Conservation (phyloP, 2,329 filamentous ascomycete genomes). For the Fusarium concolor region DNA sequence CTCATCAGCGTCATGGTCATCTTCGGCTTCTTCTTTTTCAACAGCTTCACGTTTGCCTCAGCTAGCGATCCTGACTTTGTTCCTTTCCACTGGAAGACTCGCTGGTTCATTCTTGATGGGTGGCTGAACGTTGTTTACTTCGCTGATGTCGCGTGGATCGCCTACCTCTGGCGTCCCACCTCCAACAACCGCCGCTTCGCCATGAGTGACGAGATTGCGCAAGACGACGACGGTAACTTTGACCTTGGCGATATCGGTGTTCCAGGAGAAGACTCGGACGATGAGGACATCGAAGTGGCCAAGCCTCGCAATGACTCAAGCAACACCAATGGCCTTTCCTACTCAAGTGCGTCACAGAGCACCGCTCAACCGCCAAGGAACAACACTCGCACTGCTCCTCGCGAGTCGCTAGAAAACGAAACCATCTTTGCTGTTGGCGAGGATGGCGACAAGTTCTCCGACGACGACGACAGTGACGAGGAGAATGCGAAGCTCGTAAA, state of each 20-base stretch:
- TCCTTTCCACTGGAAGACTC: slow-evolving; percentile 94
- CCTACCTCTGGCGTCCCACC: slow-evolving; percentile 96
- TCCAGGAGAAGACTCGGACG: slow-evolving; percentile 68
- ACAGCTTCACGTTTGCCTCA: slow-evolving; percentile 93
- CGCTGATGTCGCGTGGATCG: slow-evolving; percentile 90
- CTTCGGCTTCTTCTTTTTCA: slow-evolving; percentile 98
- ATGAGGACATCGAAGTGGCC: slow-evolving; percentile 66
- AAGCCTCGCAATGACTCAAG: slow-evolving; percentile 45
- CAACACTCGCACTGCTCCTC: slow-evolving; percentile 54
- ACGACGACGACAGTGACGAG: slow-evolving; percentile 67
- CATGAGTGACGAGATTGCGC: slow-evolving; percentile 98
- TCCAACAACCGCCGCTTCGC: slow-evolving; percentile 97
- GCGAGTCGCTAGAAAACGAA: slow-evolving; percentile 80
- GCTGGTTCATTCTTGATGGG: slow-evolving; percentile 97
- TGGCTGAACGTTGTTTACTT: slow-evolving; percentile 98
- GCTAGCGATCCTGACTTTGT: slow-evolving; percentile 88
- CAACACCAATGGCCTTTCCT: slow-evolving; percentile 44
- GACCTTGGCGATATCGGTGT: slow-evolving; percentile 94
- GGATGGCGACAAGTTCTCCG: slow-evolving; percentile 83
- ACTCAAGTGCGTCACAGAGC: slow-evolving; percentile 40
- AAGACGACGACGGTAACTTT: slow-evolving; percentile 95
- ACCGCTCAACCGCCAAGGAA: slow-evolving; percentile 40
- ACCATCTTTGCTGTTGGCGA: slow-evolving; percentile 97
- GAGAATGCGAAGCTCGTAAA: slow-evolving; percentile 68
- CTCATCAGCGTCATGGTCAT: slow-evolving; percentile 92